Evolutionary conservation across 1,284 basidiomycete genomes (phyloP), one percentile per base, ranked within the genome.

Genomic region (Pascua guehoae): DNA sequence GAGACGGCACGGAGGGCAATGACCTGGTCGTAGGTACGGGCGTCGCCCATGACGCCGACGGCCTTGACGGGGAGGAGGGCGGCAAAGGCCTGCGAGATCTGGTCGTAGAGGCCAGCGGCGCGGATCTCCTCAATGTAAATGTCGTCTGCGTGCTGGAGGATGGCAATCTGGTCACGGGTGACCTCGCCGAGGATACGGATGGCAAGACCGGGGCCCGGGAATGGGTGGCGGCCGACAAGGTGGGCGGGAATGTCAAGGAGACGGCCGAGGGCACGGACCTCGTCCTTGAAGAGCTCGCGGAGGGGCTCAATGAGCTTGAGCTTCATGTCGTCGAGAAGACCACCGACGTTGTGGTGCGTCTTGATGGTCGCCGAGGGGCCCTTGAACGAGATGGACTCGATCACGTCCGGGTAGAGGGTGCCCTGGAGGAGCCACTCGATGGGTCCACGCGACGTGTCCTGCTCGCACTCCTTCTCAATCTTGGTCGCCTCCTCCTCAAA

Each of bases 51-150:
- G 17, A 98, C 96, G 63, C 96, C 95, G 45, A 98, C 96, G 4
- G 95, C 95, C 67, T 88, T 88, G 47, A 98, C 94, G 18, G 95
- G 95, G n/a, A 98, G 81, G 1, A 99, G 82, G 1, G 98, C 95
- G 3, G 94, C 94, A 71, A 98, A 98, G 1, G 96, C 96, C 78
- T 99, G 96, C 55, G 88, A 87, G 73, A 99, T 98, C 65, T 93
- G 83, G 73, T 95, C 86, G 78, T 99, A 98, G 56, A 98, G 79
- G 1, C 87, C 88, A 0, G 94, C 95, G 57, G 85, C 88, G 46
- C 91, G 85, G 69, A 99, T 97, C 81, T 98, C 96, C 67, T 98
- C 93, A 65, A 99, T 94, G 81, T 95, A 98, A 76, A 99, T 98
- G 50, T 80, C 84, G 77, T 98, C 96, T 2, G 95, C 96, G 52